Evolutionary conservation across 2,329 filamentous ascomycete species (phyloP).

Genomic region (Venturia pyrina): DNA sequence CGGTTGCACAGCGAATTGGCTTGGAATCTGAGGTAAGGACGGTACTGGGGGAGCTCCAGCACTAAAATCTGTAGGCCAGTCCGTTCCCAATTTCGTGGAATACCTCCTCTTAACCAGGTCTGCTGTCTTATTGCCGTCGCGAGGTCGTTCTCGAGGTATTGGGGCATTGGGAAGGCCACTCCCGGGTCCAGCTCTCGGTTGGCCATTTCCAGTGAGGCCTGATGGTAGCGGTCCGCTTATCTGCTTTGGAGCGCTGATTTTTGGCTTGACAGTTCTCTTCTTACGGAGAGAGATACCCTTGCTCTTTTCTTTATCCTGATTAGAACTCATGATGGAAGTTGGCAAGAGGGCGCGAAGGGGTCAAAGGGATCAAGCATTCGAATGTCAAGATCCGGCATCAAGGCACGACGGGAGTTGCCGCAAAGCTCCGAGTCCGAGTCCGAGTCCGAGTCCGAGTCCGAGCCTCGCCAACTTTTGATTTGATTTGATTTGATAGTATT

Average conservation of each 20-base stretch:
- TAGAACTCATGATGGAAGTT: constrained; percentile 1
- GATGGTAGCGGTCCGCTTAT: constrained; percentile 35
- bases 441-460: no score
- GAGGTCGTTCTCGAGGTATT: constrained; percentile 29
- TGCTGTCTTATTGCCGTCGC: constrained; percentile 39
- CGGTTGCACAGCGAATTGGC: constrained; percentile 46
- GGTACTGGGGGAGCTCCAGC: constrained; percentile 57
- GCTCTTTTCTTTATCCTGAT: constrained; percentile 8
- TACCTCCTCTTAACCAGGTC: constrained; percentile 93
- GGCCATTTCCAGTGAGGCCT: constrained; percentile 17
- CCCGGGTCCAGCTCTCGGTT: constrained; percentile 16
- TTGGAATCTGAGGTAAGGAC: constrained; percentile 48
- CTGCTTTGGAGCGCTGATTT: constrained; percentile 51
- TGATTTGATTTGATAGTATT: not conserved
- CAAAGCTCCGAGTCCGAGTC: no score
- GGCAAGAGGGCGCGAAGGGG: not conserved
- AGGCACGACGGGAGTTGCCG: not conserved
- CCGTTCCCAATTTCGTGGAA: constrained; percentile 75
- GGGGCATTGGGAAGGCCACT: constrained; percentile 17
- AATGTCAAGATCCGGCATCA: not conserved
- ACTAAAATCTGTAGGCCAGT: constrained; percentile 59
- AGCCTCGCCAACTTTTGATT: no score
- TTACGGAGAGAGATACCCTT: constrained; percentile 54
- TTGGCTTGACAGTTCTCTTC: constrained; percentile 46
- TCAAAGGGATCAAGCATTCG: not conserved